Percentiles rank a stretch among this genome's conserved stretches.
Evolutionary conservation across 2,329 filamentous ascomycete species (phyloP).

Genomic region (Zymoseptoria passerinii): DNA sequence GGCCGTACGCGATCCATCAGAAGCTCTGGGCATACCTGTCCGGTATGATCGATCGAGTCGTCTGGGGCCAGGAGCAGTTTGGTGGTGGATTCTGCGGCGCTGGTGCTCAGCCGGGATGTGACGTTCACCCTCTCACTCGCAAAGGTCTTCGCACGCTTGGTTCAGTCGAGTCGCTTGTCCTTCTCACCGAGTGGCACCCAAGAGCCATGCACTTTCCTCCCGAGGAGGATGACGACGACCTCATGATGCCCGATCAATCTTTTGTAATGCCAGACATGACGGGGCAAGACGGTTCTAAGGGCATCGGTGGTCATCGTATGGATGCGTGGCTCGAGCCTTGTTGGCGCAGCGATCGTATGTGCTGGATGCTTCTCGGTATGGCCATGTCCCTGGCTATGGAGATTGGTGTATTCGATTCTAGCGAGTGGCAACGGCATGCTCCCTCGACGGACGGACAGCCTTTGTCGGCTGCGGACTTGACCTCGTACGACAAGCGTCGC

Average conservation of each 20-base stretch:
- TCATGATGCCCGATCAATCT: slow-evolving; percentile 61
- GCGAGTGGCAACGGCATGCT: slow-evolving; percentile 52
- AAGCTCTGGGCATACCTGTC: slow-evolving; percentile 91
- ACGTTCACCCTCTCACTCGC: slow-evolving; percentile 49
- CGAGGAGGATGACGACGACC: slow-evolving; percentile 56
- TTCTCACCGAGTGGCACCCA: slow-evolving; percentile 95
- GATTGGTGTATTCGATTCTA: slow-evolving; percentile 88
- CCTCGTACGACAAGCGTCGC: slow-evolving; percentile 66
- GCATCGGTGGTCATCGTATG: slow-evolving; percentile 74
- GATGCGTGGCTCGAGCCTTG: slow-evolving; percentile 95
- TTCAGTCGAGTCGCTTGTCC: slow-evolving; percentile 87
- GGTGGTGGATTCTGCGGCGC: slow-evolving; percentile 78
- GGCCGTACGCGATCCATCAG: slow-evolving; percentile 86
- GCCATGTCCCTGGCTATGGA: slow-evolving; percentile 86
- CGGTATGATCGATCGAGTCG: slow-evolving; percentile 87
- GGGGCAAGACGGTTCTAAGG: slow-evolving; percentile 47
- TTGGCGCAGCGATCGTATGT: slow-evolving; percentile 86
- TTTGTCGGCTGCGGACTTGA: slow-evolving; percentile 51
- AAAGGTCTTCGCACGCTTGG: slow-evolving; percentile 78
- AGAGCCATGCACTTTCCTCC: slow-evolving; percentile 86
- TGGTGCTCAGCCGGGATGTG: slow-evolving; percentile 58
- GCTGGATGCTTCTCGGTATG: slow-evolving; percentile 93
- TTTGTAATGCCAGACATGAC: slow-evolving; percentile 52
- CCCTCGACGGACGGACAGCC: slow-evolving; percentile 34
- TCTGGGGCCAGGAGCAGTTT: slow-evolving; percentile 95